Base-by-base conservation (phyloP, 2,329 filamentous ascomycete genomes). In the Rhynchosporium secalis region DNA sequence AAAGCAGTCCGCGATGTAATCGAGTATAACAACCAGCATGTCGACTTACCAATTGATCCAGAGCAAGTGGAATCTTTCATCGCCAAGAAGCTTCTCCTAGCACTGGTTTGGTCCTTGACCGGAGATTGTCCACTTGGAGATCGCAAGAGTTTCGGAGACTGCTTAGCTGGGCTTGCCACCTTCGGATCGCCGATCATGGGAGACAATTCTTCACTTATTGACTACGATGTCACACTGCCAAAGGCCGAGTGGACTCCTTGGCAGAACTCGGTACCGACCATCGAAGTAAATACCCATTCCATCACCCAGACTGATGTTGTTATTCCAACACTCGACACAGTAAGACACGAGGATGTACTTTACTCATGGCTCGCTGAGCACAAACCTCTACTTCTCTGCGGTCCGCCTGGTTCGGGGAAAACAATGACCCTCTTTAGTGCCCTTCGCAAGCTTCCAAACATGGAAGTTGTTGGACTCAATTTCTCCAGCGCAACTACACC, bases 341-440 rank as follows among this genome's bases (percentile, higher is more conserved):
- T 99, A 49, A 91, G 95, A 36, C 95, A 99, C 71, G 95, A 99
- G 76, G 95, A 98, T 77, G 91, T 99, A n/a, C 83, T 99, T 15
- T 99, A 99, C 80, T 99, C 96, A 3, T 99, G 95, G 95, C 86
- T 99, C 49, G 95, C 96, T 15, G 95, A 99, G 76, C 95, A 99
- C 75, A 99, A 99, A 79, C 95, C 96, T 12, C 82, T 99, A 20
- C 81, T 99, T 58, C 88, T 99, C 15, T 99, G 95, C 75, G 96
- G 95, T 76, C 96, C 95, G 74, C 95, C 95, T 62, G 95, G 95
- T 79, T 99, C 95, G 57, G 95, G 95, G 82, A 99, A 99, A 81
- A 99, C 95, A 4, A 99, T 99, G 95, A 99, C 95, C 10, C 81
- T 99, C 12, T 99, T 99, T 80, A 97, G 94, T 74, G 95, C 95